These are phyloP conservation scores for Colletotrichum shisoi DNA, from an alignment of 2,329 filamentous ascomycete genomes.

Conservation along the genomic window DNA sequence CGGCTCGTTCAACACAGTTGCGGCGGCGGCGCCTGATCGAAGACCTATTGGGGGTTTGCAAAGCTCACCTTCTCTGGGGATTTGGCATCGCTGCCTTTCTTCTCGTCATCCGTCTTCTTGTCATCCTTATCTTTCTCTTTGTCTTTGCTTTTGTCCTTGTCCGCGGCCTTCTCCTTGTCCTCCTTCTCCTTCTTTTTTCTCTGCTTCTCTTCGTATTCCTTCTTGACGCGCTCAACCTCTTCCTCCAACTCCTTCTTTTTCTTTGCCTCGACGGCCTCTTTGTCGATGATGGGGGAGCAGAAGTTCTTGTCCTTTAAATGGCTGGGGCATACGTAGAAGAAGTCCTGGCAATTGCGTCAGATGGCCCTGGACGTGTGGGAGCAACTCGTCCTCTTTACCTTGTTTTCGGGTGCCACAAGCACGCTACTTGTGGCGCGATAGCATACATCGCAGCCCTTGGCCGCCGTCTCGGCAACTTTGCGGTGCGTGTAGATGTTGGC, in stretches of 20 bases:
- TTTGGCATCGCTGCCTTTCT: conserved; percentile 45
- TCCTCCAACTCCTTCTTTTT: conserved; percentile 71
- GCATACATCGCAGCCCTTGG: conserved; percentile 89
- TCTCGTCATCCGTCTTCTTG: conserved; percentile 51
- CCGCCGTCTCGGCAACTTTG: conserved; percentile 82
- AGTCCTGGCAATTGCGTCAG: conserved; percentile 63
- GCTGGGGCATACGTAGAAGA: conserved; percentile 86
- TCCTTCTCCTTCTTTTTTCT: conserved; percentile 74
- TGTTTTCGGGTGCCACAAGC: conserved; percentile 86
- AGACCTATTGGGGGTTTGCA: background rate
- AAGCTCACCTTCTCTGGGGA: conserved; percentile 43
- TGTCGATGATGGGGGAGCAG: conserved; percentile 76
- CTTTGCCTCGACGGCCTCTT: conserved; percentile 69
- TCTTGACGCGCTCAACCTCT: conserved; percentile 71
- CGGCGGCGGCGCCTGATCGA: background rate
- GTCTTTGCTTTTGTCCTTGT: conserved; percentile 58
- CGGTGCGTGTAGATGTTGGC: conserved; percentile 86
- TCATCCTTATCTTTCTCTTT: conserved; percentile 57
- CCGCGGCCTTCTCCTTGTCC: conserved; percentile 63
- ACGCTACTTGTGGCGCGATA: conserved; percentile 88
- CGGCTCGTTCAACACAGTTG: background rate
- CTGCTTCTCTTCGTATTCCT: conserved; percentile 79
- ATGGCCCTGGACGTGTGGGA: background rate
- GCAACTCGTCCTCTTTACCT: conserved; percentile 60
- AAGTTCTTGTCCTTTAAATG: conserved; percentile 87